Evolutionary conservation across 2,329 filamentous ascomycete species (phyloP).

Genomic region (Fusarium marasasianum): DNA sequence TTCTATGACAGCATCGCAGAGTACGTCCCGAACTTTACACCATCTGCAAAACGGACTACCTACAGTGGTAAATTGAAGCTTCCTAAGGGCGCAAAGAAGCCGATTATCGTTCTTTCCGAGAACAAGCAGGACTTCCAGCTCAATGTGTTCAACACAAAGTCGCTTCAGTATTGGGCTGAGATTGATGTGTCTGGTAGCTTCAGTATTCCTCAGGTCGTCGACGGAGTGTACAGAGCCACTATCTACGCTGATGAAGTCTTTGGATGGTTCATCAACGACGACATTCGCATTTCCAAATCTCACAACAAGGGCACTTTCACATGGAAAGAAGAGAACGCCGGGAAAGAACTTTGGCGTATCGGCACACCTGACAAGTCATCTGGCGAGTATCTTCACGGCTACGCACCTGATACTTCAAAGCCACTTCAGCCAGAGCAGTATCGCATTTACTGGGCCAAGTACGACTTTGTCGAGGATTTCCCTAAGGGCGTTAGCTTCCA

Average conservation of each 20-base stretch:
- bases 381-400: constrained; percentile 68
- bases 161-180: constrained; percentile 70
- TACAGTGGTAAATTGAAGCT: constrained; percentile 28
- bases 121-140: constrained; percentile 43
- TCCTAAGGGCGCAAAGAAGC: constrained; percentile 28
- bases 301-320: background rate
- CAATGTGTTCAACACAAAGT: constrained; percentile 58
- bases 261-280: constrained; percentile 31
- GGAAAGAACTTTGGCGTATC: constrained; percentile 26
- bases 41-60: constrained; percentile 4
- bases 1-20: constrained; percentile 33
- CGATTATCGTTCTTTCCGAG: constrained; percentile 61
- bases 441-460: constrained; percentile 66
- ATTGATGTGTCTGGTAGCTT: constrained; percentile 54
- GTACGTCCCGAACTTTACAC: constrained; percentile 20
- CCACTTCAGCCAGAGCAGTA: constrained; percentile 63
- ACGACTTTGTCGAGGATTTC: constrained; percentile 67
- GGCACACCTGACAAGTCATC: constrained; percentile 59
- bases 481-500: constrained; percentile 65
- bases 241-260: constrained; percentile 32
- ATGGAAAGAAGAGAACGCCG: constrained; percentile 26
- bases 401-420: constrained; percentile 56
- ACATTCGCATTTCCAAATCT: constrained; percentile 52
- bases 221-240: constrained; percentile 29
- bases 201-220: constrained; percentile 21